A percentile compares a stretch with the other conserved stretches of the same genome.
Evolutionary conservation across 2,329 filamentous ascomycete species (phyloP).

Genomic region (Colletotrichum noveboracense): DNA sequence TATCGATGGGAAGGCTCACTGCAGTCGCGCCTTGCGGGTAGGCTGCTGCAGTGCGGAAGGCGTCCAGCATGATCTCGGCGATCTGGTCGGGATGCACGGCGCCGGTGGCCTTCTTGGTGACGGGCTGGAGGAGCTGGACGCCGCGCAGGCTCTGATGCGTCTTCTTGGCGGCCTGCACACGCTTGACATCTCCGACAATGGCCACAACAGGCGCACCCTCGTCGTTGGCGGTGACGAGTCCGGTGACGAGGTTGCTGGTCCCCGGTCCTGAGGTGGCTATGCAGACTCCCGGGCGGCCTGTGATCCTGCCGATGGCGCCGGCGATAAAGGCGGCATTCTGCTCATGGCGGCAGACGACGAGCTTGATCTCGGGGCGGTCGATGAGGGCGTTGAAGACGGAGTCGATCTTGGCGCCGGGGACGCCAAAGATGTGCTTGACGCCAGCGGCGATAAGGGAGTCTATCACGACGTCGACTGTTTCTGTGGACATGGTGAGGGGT

Average conservation of each 20-base stretch:
- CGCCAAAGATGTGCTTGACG: constrained; percentile 50
- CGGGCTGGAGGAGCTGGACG: constrained; percentile 46
- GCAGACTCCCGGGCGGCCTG: constrained; percentile 49
- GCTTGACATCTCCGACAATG: constrained; percentile 51
- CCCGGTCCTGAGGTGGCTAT: constrained; percentile 53
- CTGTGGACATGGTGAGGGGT: constrained; percentile 13
- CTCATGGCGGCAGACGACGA: constrained; percentile 53
- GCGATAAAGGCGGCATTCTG: constrained; percentile 57
- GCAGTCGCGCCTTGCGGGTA: constrained; percentile 48
- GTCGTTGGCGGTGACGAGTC: constrained; percentile 50
- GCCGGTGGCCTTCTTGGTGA: constrained; percentile 44
- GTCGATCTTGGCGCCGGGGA: constrained; percentile 54
- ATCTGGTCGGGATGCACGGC: constrained; percentile 52
- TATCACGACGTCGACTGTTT: constrained; percentile 33
- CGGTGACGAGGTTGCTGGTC: constrained; percentile 51
- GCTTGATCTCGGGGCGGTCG: constrained; percentile 50
- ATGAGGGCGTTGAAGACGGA: constrained; percentile 50
- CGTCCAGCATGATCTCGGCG: constrained; percentile 49
- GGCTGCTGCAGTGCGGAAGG: constrained; percentile 45
- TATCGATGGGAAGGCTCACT: constrained; percentile 49
- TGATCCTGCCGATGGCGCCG: constrained; percentile 49
- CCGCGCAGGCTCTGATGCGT: constrained; percentile 52
- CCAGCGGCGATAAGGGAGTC: constrained; percentile 39
- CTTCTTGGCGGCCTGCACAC: constrained; percentile 46
- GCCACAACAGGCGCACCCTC: constrained; percentile 53